These are phyloP conservation scores for Acanthamoeba polyphaga DNA, from an alignment of 208 protist species.

Conservation along the genomic window DNA sequence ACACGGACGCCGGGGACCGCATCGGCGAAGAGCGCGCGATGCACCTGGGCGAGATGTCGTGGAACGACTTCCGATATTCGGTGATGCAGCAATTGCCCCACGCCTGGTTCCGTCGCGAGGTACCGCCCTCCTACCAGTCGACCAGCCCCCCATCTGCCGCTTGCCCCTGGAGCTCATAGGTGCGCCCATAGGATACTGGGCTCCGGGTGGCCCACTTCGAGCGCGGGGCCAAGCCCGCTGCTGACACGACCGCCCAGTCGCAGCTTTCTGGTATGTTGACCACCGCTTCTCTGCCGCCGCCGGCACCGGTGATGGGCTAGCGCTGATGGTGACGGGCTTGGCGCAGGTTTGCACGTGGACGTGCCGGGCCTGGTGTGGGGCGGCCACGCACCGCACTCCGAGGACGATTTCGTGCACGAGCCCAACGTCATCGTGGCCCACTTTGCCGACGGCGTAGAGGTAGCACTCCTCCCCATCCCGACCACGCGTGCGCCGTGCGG, in stretches of 20 bases:
- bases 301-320: background rate
- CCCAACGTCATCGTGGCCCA: slow-evolving; percentile 84
- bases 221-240: slow-evolving; percentile 12
- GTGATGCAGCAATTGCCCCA: slow-evolving; percentile 78
- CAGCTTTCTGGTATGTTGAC: background rate
- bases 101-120: slow-evolving; percentile 66
- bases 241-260: background rate
- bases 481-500: background rate
- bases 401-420: slow-evolving; percentile 59
- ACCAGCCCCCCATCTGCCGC: background rate
- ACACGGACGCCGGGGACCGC: slow-evolving; percentile 39
- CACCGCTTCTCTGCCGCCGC: too few relatives aligned
- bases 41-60: slow-evolving; percentile 83
- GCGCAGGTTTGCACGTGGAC: background rate
- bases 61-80: slow-evolving; percentile 74
- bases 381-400: slow-evolving; percentile 29
- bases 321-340: background rate
- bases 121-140: background rate
- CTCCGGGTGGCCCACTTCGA: slow-evolving; percentile 74
- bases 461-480: too few relatives aligned
- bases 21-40: slow-evolving; percentile 50
- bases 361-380: slow-evolving; percentile 46
- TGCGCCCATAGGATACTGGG: slow-evolving; percentile 62
- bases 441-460: slow-evolving; percentile 78
- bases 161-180: background rate